Evolutionary conservation across 805 yeast species (phyloP), one percentile per base, ranked within the genome.

Genomic region (Isabelozyma gotoi): DNA sequence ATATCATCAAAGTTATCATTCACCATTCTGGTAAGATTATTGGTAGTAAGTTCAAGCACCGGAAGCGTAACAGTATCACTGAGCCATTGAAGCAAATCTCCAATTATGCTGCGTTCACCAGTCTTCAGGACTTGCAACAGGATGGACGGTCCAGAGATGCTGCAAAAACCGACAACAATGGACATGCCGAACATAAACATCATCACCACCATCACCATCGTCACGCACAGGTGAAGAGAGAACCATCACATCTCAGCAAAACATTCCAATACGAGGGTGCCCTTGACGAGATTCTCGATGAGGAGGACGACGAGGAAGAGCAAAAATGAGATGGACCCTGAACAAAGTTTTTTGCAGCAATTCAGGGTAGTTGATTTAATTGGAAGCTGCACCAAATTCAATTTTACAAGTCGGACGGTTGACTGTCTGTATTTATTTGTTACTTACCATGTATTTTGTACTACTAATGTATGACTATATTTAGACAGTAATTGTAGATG

Each of bases 21-120:
- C 71, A 71, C 37, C 89, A 85, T 52, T 76, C 91, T 0, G 97
- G 96, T 3, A 81, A 84, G 45, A 78, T 92, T 40, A 58, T 91
- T 29, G 82, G 85, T n/a, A 88, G 88, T 58, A 89, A 88, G 63
- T 66, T 92, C 44, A 74, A 69, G 50, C 36, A 46, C 7, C 69
- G 65, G 32, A 77, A 70, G 52, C 55, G 65, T 40, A 49, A 47
- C 7, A 42, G 45, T 17, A 41, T 47, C 0, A 36, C 49, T 5
- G 62, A 61, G 36, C 76, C 76, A 8, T 59, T 73, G 50, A 63
- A 65, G 44, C 76, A 71, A 44, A 62, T 73, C 7, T 57, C 65
- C 0, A 65, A 71, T 45, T 72, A 71, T 49, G 67, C 65, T 6
- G 53, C 60, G 3, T 70, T 55, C 46, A 54, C 67, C 56, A 63